phyloP scores from a whole-genome alignment of 805 yeast species.

The Metschnikowia lochheadii region DNA sequence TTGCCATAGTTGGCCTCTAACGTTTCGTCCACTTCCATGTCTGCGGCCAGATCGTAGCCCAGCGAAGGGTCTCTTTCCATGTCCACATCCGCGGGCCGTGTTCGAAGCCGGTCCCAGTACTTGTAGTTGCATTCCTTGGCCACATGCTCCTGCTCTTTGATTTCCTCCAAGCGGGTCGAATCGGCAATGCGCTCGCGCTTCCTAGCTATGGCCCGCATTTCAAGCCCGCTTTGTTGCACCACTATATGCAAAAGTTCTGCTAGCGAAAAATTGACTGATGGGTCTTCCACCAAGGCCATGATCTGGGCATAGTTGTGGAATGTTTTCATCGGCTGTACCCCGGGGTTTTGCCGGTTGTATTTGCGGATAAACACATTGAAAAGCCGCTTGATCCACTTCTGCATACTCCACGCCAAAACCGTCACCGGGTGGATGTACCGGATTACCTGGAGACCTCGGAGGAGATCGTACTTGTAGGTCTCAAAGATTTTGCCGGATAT shows the following conservation, averaged over 20 bases:
- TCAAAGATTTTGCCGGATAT: constrained; percentile 23
- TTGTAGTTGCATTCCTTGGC: constrained; percentile 27
- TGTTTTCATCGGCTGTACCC: constrained; percentile 11
- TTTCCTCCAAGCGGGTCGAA: constrained; percentile 12
- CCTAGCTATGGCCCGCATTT: constrained; percentile 14
- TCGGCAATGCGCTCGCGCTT: constrained; percentile 9
- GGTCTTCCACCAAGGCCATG: constrained; percentile 20
- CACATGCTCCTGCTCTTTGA: constrained; percentile 13
- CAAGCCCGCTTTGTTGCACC: constrained; percentile 25
- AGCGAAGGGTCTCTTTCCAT: constrained; percentile 22
- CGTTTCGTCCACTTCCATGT: constrained; percentile 7
- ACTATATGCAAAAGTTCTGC: constrained; percentile 25
- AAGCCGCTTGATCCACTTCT: constrained; percentile 33
- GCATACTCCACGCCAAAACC: constrained; percentile 27
- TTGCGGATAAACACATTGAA: constrained; percentile 32
- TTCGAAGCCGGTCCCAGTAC: constrained; percentile 34
- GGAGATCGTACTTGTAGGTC: constrained; percentile 21
- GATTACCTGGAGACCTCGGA: constrained; percentile 20
- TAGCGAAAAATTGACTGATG: constrained; percentile 15
- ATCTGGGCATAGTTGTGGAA: constrained; percentile 24
- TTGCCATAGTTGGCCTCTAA: constrained; percentile 13
- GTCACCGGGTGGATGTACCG: constrained; percentile 24
- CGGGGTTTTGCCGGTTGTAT: constrained; percentile 21
- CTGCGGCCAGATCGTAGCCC: constrained; percentile 2
- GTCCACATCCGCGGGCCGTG: constrained; percentile 23